Conservation (phyloP, 2,329 filamentous ascomycete genomes). For the Diaporthe australafricana region DNA sequence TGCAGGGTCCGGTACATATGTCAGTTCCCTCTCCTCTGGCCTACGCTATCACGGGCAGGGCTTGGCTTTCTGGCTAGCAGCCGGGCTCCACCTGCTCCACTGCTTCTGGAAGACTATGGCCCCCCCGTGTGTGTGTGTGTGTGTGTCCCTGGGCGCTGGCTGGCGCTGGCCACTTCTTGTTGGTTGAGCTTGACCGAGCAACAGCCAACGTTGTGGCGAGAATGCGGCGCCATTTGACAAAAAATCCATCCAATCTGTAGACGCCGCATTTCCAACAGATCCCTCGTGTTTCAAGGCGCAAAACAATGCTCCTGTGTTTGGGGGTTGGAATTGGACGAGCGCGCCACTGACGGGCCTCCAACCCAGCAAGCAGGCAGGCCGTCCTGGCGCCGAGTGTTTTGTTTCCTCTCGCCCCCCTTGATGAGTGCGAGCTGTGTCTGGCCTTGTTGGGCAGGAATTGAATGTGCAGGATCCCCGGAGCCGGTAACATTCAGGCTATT, state of each 20-base stretch:
- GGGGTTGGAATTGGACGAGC: slow-evolving; percentile 1
- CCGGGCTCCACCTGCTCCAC: slow-evolving; percentile 16
- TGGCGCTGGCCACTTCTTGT: not conserved
- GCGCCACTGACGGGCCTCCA: slow-evolving; percentile 12
- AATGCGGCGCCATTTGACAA: not conserved
- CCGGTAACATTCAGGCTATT: slow-evolving; percentile 8
- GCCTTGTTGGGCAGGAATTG: slow-evolving; percentile 11
- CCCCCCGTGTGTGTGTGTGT: no score
- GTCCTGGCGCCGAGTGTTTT: slow-evolving; percentile 7
- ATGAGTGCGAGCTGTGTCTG: not conserved
- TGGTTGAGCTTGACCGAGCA: not conserved
- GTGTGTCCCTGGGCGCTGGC: not conserved
- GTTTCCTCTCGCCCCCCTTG: not conserved
- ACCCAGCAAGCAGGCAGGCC: not conserved
- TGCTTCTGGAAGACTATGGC: slow-evolving; percentile 24
- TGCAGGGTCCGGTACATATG: slow-evolving; percentile 15
- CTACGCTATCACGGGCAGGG: not conserved
- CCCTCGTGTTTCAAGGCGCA: slow-evolving; percentile 19
- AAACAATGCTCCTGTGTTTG: slow-evolving; percentile 13
- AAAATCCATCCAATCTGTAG: not conserved
- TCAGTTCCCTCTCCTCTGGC: slow-evolving; percentile 2
- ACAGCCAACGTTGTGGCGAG: not conserved
- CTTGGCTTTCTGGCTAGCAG: slow-evolving; percentile 14
- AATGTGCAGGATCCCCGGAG: slow-evolving; percentile 16
- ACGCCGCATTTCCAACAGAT: not conserved